phyloP scores from a whole-genome alignment of 2,329 filamentous ascomycete genomes.

The Magnaporthiopsis poae region DNA sequence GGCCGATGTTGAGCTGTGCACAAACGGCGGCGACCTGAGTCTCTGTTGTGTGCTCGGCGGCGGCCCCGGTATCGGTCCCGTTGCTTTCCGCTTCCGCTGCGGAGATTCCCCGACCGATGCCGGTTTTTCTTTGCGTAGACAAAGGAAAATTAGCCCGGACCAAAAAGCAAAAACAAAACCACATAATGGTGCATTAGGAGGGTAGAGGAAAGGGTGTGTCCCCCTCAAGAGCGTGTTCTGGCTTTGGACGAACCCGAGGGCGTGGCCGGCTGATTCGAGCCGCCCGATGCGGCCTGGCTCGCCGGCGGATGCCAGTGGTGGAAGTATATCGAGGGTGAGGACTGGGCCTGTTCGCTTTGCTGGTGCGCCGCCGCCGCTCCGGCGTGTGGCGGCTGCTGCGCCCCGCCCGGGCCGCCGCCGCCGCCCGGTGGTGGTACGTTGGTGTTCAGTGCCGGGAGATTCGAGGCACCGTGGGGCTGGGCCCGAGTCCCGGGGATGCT shows the following conservation, averaged over 20 bases:
- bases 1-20: conserved; percentile 39
- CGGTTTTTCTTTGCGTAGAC: conserved; percentile 30
- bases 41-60: conserved; percentile 37
- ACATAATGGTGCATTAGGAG: conserved; percentile 20
- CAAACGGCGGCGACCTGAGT: conserved; percentile 45
- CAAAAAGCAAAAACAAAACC: neutral
- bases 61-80: conserved; percentile 39
- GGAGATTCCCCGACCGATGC: conserved; percentile 52
- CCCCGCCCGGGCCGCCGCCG: conserved; percentile 26
- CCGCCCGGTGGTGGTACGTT: conserved; percentile 28
- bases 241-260: conserved; percentile 62
- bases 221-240: conserved; percentile 33
- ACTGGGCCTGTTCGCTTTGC: conserved; percentile 42
- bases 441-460: conserved; percentile 35
- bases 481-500: conserved; percentile 32
- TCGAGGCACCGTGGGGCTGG: conserved; percentile 28
- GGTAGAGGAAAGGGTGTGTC: neutral
- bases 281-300: conserved; percentile 45
- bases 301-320: conserved; percentile 85
- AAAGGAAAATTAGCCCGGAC: conserved; percentile 25
- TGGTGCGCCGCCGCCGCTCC: neutral
- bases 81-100: conserved; percentile 76
- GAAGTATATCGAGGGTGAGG: conserved; percentile 73
- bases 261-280: conserved; percentile 58
- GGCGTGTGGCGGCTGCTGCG: conserved; percentile 27